These are phyloP conservation scores for Cladorrhinum sp. DNA, from an alignment of 2,329 filamentous ascomycete genomes.

Conservation along the genomic window DNA sequence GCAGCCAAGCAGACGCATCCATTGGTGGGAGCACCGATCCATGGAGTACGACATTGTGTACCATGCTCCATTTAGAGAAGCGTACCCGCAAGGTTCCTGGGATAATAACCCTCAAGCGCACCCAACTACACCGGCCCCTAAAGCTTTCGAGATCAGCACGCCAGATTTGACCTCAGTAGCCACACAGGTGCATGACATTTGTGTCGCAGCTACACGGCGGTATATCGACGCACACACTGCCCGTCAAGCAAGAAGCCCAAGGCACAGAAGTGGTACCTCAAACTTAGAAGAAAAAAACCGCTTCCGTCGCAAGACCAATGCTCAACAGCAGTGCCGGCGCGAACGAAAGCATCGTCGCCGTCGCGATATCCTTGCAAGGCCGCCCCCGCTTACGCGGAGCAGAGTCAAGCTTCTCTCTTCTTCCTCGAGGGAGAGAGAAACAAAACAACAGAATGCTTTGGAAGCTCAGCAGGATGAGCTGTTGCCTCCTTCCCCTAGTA, in stretches of 20 bases:
- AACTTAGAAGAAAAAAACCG: neutral
- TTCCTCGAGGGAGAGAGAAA: too few relatives aligned
- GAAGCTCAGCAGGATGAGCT: too few relatives aligned
- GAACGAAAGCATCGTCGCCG: too few relatives aligned
- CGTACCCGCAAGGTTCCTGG: neutral
- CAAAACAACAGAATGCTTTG: too few relatives aligned
- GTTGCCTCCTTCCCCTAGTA: too few relatives aligned
- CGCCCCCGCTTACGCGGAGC: too few relatives aligned
- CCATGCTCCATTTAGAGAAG: neutral
- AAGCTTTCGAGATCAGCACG: neutral
- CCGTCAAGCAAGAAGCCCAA: neutral
- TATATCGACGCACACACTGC: slow-evolving; percentile 8
- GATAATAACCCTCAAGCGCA: neutral
- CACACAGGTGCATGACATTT: slow-evolving; percentile 6
- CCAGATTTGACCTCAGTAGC: neutral
- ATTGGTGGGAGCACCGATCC: neutral
- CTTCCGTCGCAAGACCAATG: too few relatives aligned
- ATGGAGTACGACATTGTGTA: neutral
- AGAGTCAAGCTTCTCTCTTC: too few relatives aligned
- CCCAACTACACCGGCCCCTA: neutral
- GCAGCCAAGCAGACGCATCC: neutral
- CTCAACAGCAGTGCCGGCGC: too few relatives aligned
- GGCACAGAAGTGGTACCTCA: neutral
- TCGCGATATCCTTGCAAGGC: too few relatives aligned
- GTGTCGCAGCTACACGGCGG: slow-evolving; percentile 14